Evolutionary conservation across 345 rosid genomes (phyloP), one percentile per base, ranked within the genome.

Genomic region (Aquilaria malaccensis): DNA sequence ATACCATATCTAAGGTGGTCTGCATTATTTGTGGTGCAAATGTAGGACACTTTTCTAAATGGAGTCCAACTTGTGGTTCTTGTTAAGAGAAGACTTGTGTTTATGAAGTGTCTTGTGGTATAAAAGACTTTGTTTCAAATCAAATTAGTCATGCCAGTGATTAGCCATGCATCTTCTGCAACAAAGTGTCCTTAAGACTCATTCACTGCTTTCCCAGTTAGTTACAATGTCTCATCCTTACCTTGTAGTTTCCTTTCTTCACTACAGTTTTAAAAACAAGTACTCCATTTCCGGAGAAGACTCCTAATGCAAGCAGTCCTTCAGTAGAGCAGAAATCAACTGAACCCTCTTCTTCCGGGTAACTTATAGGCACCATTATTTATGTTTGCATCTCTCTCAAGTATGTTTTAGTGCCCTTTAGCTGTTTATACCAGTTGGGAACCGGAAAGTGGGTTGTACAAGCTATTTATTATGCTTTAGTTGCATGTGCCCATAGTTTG

Each of bases 221-320:
- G 13, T 52, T 45, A 13, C 47, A 48, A 22, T 46, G 37, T 55
- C 13, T 54, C 6, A 33, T 29, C 13, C 43, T 30, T 15, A 31
- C 31, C 30, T 9, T 69, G 15, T 52, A 11, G 45, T 54, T 30
- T 55, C 43, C 14, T 48, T 15, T 33, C 67, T 37, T 37, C 22
- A 10, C 29, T 85, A 77, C 91, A 94, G 99, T 94, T 75, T 69
- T 94, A 68, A 90, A 94, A 78, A 79, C 86, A 62, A 81, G 71
- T 83, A 77, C 90, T 58, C 79, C 87, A 33, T 72, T 80, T 66
- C 77, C 80, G 2, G 99, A 94, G 60, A 94, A 90, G 84, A 45
- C 81, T 32, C 83, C 85, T 52, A 64, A 81, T 57, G 73, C 88
- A 65, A 82, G 76, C 75, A 61, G 89, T 69, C 88, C 87, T 55